Base-by-base conservation (phyloP, 2,329 filamentous ascomycete species). In the Fusarium sp. region DNA sequence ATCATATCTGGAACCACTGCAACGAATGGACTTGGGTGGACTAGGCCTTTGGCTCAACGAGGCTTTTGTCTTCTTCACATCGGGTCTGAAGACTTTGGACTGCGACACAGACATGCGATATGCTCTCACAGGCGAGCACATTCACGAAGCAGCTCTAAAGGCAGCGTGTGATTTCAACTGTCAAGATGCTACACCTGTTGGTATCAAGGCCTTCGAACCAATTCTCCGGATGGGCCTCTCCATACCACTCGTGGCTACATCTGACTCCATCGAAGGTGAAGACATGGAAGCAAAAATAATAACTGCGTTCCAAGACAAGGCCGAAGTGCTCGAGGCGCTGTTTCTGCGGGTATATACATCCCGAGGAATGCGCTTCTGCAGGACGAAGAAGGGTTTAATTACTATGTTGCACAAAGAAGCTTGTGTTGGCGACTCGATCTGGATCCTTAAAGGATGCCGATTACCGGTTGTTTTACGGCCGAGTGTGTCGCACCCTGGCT, bases 321-420 rank as follows among this genome's bases (percentile, higher is more conserved):
- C 14, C 1, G 1, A 7, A 1, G 2, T 20, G 7, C 2, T 46
- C 4, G 5, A 6, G 2, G 14, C 9, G 0, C 8, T 65, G 0
- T 24, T 22, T 15, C 0, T 13, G 4, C 17, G 39, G 2, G 2
- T 59, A 4, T 9, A n/a, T 4, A 6, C 5, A 2, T 33, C 5
- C 1, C 24, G 14, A 4, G 59, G 59, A 2, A 10, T 65, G 3
- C 19, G 53, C 2, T 26, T 50, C 1, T 43, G 15, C 4, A 64
- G 24, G 7, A 39, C 60, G 2, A 6, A 3, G 0, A 54, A 7
- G 14, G 45, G 39, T 0, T 26, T 60, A 1, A 28, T 60, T 33
- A 24, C 24, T 2, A 2, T 39, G 0, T 0, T 65, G 1, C 44
- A 26, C 5, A 51, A 43, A 11, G 20, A 24, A 0, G 32, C 10